phyloP scores from a whole-genome alignment of 495 filamentous ascomycete genomes.

The Cladorrhinum samala region DNA sequence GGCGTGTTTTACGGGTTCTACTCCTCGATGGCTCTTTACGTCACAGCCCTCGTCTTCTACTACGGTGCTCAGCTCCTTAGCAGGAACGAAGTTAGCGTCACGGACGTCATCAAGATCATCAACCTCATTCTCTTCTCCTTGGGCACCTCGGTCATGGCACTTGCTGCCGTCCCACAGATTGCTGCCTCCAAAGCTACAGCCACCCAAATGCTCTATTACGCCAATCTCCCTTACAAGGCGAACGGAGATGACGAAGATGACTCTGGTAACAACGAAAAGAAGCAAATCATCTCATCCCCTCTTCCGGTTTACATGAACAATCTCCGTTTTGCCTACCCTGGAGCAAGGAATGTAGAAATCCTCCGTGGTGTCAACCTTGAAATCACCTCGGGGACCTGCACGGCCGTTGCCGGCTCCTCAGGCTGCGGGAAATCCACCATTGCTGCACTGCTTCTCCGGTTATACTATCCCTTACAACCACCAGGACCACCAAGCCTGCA shows the following conservation, averaged over 20 bases:
- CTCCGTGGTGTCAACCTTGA: slow-evolving; percentile 56
- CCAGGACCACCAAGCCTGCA: slow-evolving; percentile 30
- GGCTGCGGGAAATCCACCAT: slow-evolving; percentile 90
- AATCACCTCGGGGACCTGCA: slow-evolving; percentile 54
- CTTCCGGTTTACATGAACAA: slow-evolving; percentile 57
- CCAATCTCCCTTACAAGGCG: slow-evolving; percentile 42
- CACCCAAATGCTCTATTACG: slow-evolving; percentile 65
- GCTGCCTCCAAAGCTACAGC: slow-evolving; percentile 66
- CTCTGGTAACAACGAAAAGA: background rate
- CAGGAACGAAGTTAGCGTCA: slow-evolving; percentile 35
- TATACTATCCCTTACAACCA: slow-evolving; percentile 23
- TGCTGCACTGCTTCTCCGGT: slow-evolving; percentile 58
- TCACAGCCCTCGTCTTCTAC: slow-evolving; percentile 78
- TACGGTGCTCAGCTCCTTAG: slow-evolving; percentile 64
- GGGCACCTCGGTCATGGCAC: slow-evolving; percentile 59
- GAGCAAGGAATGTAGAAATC: slow-evolving; percentile 45
- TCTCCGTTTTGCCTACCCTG: slow-evolving; percentile 65
- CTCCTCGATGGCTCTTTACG: slow-evolving; percentile 62
- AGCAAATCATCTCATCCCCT: slow-evolving; percentile 39
- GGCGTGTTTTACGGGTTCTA: slow-evolving; percentile 72
- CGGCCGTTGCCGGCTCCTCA: slow-evolving; percentile 73
- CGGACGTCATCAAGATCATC: slow-evolving; percentile 64
- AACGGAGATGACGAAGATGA: slow-evolving; percentile 58
- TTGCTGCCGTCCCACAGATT: slow-evolving; percentile 75
- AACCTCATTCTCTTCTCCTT: slow-evolving; percentile 80